These are phyloP conservation scores for Fistulifera solaris DNA, from an alignment of 108 stramenopile genomes.

Conservation along the genomic window DNA sequence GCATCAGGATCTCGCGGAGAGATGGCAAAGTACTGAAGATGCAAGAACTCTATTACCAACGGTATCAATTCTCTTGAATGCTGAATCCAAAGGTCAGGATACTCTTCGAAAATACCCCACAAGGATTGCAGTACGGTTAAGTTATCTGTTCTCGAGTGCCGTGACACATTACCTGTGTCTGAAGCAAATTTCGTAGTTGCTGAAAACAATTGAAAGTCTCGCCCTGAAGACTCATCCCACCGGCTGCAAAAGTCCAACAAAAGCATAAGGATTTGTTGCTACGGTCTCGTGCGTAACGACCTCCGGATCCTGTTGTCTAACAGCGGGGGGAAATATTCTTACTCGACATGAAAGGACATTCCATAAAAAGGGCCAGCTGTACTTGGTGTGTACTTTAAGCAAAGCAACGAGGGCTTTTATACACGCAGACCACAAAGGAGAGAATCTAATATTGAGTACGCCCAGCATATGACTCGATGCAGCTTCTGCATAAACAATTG, in stretches of 20 bases:
- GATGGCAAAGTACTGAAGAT: slow-evolving; percentile 58
- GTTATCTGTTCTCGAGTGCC: slow-evolving; percentile 39
- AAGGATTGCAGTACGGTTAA: slow-evolving; percentile 42
- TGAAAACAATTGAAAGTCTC: no score
- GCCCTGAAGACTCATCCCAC: slow-evolving; percentile 24
- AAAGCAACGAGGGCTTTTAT: slow-evolving; percentile 45
- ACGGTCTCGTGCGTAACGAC: neutral
- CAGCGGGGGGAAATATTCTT: no score
- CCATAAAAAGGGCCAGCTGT: slow-evolving; percentile 50
- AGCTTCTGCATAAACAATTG: slow-evolving; percentile 66
- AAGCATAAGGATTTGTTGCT: neutral
- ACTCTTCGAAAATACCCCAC: slow-evolving; percentile 55
- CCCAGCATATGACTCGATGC: slow-evolving; percentile 73
- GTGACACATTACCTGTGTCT: slow-evolving; percentile 36
- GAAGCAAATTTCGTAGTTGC: slow-evolving; percentile 3
- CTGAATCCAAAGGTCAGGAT: slow-evolving; percentile 42
- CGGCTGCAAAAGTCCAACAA: neutral
- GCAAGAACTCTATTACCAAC: slow-evolving; percentile 63
- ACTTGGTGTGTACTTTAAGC: slow-evolving; percentile 30
- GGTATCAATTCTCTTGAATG: slow-evolving; percentile 74
- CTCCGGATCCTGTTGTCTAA: no score
- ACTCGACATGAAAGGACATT: slow-evolving; percentile 8
- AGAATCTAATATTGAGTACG: slow-evolving; percentile 63
- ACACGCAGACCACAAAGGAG: slow-evolving; percentile 65
- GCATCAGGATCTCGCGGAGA: slow-evolving; percentile 63